Base-by-base conservation (phyloP, 2,329 filamentous ascomycete species). In the Emericellopsis atlantica region DNA sequence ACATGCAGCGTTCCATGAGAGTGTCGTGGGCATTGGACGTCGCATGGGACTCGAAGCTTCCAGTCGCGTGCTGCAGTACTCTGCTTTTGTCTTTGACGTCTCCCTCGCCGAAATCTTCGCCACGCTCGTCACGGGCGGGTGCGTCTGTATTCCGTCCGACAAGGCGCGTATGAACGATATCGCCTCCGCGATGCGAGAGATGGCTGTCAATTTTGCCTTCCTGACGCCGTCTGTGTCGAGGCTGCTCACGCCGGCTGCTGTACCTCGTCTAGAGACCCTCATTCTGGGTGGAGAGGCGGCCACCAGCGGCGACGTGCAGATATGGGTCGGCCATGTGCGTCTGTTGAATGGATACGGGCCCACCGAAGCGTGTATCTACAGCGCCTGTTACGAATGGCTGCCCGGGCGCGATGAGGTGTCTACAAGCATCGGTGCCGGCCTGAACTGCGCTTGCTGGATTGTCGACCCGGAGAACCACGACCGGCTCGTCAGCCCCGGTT, bases 21-120 rank as follows among this genome's bases (percentile, higher is more conserved):
- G n/a, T 7, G 9, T 14, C 9, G 9, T 11, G 24, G 22, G 16
- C 39, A 45, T 31, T 32, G 37, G n/a, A 11, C 24, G 0, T 77
- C 7, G 66, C 12, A 14, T 29, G 35, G 15, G 36, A 32, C 21
- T 41, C 43, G 29, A 34, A 14, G 14, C 32, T 24, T 1, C 29
- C 15, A 40, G 39, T 4, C 32, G 44, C 12, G 12, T 44, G 5
- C 37, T 42, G 15, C 26, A 46, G 5, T 49, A 45, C n/a, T 39
- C 47, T 2, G 43, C 47, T 11, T 40, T 44, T 31, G 35, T 36
- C 1, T 49, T 49, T 12, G 47, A 49, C 23, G 37, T 44, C 2
- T 22, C 35, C 7, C 37, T 43, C 33, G 32, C 36, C 18, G 40
- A 47, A 14, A 31, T 41, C 10, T 16, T 47, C 11, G 34, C 29